These are phyloP conservation scores for Murraya paniculata DNA, from an alignment of 345 rosid genomes.

Conservation along the genomic window DNA sequence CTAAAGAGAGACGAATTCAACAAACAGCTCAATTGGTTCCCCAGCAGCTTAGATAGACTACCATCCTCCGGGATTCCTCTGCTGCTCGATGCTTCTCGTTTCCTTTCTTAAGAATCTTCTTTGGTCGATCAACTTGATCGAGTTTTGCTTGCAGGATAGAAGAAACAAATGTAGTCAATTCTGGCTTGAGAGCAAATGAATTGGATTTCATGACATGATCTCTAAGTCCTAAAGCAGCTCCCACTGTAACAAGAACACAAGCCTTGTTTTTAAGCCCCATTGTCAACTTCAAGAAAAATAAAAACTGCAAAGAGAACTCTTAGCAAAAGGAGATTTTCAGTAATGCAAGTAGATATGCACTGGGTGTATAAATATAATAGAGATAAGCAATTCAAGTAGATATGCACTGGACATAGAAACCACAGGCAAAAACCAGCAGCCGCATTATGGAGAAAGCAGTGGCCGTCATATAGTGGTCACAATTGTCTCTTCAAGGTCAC, in stretches of 20 bases:
- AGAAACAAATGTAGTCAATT: conserved; percentile 11
- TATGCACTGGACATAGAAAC: not conserved
- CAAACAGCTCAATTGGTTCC: conserved; percentile 16
- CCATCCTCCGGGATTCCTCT: conserved; percentile 23
- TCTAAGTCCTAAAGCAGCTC: conserved; percentile 18
- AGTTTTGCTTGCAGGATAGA: conserved; percentile 2
- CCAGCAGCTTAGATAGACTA: conserved; percentile 31
- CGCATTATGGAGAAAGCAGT: not conserved
- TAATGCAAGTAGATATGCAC: not conserved
- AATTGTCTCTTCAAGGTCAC: conserved; percentile 1
- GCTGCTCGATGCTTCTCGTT: not conserved
- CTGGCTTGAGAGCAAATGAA: conserved; percentile 6
- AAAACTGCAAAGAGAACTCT: not conserved
- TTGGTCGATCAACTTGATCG: not conserved
- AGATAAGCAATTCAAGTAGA: not conserved
- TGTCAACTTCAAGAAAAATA: not conserved
- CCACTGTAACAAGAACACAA: conserved; percentile 21
- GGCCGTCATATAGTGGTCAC: conserved; percentile 1
- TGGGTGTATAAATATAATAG: not conserved
- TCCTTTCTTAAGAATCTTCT: not conserved
- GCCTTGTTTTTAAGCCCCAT: conserved; percentile 18
- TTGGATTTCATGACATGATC: conserved; percentile 17
- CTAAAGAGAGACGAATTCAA: not conserved
- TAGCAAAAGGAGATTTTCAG: not conserved
- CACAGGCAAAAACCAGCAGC: not conserved